Conservation (phyloP, 345 rosid species). For the Arabidopsis arenosa region DNA sequence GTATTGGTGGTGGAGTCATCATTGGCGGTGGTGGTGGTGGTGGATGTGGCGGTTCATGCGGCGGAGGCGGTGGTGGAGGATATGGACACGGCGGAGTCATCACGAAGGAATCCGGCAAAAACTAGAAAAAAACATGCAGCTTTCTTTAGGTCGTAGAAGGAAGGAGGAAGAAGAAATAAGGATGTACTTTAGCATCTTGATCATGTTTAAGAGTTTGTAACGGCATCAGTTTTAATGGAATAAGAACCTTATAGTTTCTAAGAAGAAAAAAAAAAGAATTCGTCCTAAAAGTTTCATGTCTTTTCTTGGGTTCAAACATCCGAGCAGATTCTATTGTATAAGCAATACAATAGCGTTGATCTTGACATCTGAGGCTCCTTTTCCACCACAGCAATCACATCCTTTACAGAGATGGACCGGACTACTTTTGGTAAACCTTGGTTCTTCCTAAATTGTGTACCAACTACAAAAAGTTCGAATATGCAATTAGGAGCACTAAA, state of each 20-base stretch:
- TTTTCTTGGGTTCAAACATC: constrained; percentile 26
- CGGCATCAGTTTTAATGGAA: constrained; percentile 34
- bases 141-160: constrained; percentile 15
- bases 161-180: constrained; percentile 29
- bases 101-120: constrained; percentile 37
- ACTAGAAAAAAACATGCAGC: constrained; percentile 29
- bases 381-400: constrained; percentile 79
- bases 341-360: constrained; percentile 66
- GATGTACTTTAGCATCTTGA: constrained; percentile 45
- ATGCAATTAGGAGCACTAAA: constrained; percentile 20
- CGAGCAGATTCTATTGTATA: constrained; percentile 52
- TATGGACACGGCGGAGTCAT: constrained; percentile 36
- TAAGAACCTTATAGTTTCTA: constrained; percentile 18
- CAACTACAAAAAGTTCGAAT: constrained; percentile 45
- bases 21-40: constrained; percentile 41
- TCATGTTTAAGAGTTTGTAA: constrained; percentile 38
- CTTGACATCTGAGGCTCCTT: constrained; percentile 85
- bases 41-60: constrained; percentile 39
- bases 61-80: constrained; percentile 31
- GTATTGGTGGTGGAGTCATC: constrained; percentile 44
- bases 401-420: constrained; percentile 66
- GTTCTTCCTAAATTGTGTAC: constrained; percentile 58
- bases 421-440: constrained; percentile 55
- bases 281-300: constrained; percentile 14
- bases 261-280: neutral